Evolutionary conservation across 2,329 filamentous ascomycete species (phyloP), one percentile per base, ranked within the genome.

Genomic region (Zasmidium citrigriseum): DNA sequence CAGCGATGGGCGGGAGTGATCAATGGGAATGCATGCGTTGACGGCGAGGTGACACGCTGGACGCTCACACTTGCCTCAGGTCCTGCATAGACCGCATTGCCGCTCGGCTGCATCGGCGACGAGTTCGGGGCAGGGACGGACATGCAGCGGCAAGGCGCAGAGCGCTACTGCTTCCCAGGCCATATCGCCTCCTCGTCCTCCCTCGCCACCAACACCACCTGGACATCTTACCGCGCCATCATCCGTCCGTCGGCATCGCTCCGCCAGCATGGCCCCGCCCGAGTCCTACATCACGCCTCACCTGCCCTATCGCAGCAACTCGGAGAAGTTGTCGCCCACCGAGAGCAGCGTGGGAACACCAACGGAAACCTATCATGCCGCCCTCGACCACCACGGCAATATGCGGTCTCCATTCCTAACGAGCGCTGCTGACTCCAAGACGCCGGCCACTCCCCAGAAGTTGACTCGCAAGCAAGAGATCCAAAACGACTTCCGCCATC

Each of bases 401-500:
- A n/a, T n/a, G n/a, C n/a, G n/a, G n/a, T n/a, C n/a, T n/a, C n/a
- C n/a, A n/a, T n/a, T n/a, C n/a, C n/a, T n/a, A n/a, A n/a, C n/a
- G 50, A 27, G 55, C 61, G 44, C 50, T 59, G 16, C n/a, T n/a
- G n/a, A n/a, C n/a, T n/a, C n/a, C n/a, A n/a, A n/a, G n/a, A n/a
- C n/a, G n/a, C n/a, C n/a, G n/a, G n/a, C n/a, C 34, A n/a, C 34
- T 41, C 34, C 14, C 5, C 34, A 41, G 14, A 9, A n/a, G 18
- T 41, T n/a, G 5, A 54, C 44, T 9, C 58, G 60, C 21, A 63
- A 64, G 24, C 61, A 62, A 47, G 58, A 67, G 29, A 62, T 68
- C 16, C 65, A 65, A 25, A 59, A 56, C 24, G 65, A 66, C 20
- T 68, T 69, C 47, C 62, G 65, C 7, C 58, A 63, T 10, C 48